Base-by-base conservation (phyloP, 2,329 filamentous ascomycete species). In the Massarina eburnea region DNA sequence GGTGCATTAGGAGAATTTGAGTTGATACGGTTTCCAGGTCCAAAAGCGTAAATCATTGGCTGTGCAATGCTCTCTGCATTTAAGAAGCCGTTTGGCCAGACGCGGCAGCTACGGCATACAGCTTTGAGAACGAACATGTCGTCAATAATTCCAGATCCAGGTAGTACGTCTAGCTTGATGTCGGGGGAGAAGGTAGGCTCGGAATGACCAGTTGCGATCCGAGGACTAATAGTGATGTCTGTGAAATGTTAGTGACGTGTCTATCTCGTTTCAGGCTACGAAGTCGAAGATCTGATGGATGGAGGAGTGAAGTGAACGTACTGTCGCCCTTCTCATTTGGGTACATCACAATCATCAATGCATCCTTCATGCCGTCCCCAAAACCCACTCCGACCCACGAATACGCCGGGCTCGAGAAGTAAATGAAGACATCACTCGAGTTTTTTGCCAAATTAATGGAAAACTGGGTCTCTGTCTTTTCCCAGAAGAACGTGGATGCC, bases 321-420 rank as follows among this genome's bases (percentile, higher is more conserved):
- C 68, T 69, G 12, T 64, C 57, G 26, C 65, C 65, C 9, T 62
- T 48, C 3, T 56, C 55, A 29, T 64, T 62, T 2, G 70, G 64
- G 55, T 77, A 76, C 47, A 75, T 65, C 34, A 76, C 58, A 30
- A 77, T 63, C 66, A 76, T 76, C 44, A 76, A 55, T 14, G 69
- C 66, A 26, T 71, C 62, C 45, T 61, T 61, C 74, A 77, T 77
- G 41, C 59, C 54, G 26, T 53, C 55, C 3, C 74, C 74, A 47
- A 76, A 71, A 2, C 74, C 74, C 12, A 75, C 64, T 3, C 63
- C 73, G 8, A 74, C 67, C 74, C 74, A 77, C 3, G 71, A 72
- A 41, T 71, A 68, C 12, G 63, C 63, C 7, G 70, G 66, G n/a
- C 51, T 59, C 1, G 61, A 51, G 29, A 67, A 63, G 55, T 66